Evolutionary conservation across 1,284 basidiomycete species (phyloP), one percentile per base, ranked within the genome.

Genomic region (Malassezia sympodialis): DNA sequence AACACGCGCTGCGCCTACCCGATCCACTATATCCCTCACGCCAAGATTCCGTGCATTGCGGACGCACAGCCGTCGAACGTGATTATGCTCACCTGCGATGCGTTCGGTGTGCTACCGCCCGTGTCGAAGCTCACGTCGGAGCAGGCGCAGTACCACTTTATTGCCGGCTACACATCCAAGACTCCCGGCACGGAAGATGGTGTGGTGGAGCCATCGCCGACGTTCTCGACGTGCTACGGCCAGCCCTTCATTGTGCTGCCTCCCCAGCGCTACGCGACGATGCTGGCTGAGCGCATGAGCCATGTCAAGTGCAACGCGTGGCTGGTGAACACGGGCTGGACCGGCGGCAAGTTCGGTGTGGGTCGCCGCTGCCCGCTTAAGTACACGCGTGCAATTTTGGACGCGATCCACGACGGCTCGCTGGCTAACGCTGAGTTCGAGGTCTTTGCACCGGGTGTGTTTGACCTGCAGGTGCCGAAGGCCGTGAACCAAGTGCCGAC

Each of bases 271-370:
- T 99, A 99, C 78, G 93, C 93, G 49, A 82, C 85, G 77, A 99
- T 98, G 94, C 82, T 99, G 66, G 90, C 93, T 8, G 85, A 90
- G 74, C 84, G 88, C 72, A 98, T 98, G 93, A 78, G 84, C 57
- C 82, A 85, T 78, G 81, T 88, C 79, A 83, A 89, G 61, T 90
- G 90, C 73, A 79, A 93, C 78, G 96, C 91, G 80, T 98, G 89
- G 89, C 82, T 98, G 73, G 88, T 98, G 83, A 96, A 98, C 85
- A 96, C 93, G 19, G 93, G 93, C 71, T 98, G 93, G 93, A 87
- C 88, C 54, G 86, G 88, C 59, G 93, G 93, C 76, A 90, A 90
- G 78, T 98, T 84, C 76, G 93, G 93, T 55, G 77, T 76, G 30
- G 77, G 76, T 45, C 63, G 67, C 49, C 65, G 73, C 30, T 75